Conservation (phyloP, 1,284 basidiomycete species). For the Rhodotorula mucilaginosa region DNA sequence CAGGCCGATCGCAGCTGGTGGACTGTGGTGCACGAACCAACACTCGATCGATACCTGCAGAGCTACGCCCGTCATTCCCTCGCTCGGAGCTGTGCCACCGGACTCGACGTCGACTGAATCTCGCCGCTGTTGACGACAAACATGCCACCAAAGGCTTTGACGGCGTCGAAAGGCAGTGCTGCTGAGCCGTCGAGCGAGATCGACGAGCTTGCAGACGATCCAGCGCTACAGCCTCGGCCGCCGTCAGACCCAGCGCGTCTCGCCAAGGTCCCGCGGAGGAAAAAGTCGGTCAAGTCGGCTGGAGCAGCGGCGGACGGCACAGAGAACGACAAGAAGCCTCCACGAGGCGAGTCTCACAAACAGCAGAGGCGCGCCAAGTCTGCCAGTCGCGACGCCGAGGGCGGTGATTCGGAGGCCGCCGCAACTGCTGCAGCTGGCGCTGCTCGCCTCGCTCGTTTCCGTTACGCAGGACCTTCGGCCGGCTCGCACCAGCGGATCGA, state of each 20-base stretch:
- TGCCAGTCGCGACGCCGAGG: background rate
- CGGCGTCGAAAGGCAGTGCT: background rate
- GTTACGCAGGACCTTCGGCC: background rate
- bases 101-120: no score
- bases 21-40: no score
- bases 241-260: background rate
- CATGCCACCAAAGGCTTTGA: background rate
- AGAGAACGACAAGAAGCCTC: background rate
- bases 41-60: no score
- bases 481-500: background rate
- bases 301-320: background rate
- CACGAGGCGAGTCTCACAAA: no score
- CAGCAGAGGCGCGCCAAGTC: no score
- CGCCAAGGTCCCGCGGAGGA: background rate
- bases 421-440: background rate
- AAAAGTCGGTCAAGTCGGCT: background rate
- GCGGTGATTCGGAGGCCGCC: background rate
- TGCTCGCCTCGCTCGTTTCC: conserved; percentile 2
- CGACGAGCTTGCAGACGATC: conserved; percentile 9
- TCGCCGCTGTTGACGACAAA: background rate
- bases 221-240: background rate
- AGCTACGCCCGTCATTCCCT: no score
- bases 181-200: background rate
- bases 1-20: no score
- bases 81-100: no score